Evolutionary conservation across 495 filamentous ascomycete species (phyloP).

Genomic region (Cenococcum geophilum): DNA sequence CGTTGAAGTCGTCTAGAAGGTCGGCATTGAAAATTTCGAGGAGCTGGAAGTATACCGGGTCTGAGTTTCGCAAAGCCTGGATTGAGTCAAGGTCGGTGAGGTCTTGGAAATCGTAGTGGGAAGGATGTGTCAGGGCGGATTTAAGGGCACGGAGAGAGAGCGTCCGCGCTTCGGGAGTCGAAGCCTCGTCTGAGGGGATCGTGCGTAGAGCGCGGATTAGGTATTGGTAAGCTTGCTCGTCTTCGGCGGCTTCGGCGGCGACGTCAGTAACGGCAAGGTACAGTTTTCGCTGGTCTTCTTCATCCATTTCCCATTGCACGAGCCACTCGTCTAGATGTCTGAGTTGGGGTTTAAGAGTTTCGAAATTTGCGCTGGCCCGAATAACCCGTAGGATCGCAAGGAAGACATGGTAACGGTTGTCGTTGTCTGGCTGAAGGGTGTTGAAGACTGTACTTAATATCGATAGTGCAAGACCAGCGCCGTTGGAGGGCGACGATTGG

Average conservation of each 20-base stretch:
- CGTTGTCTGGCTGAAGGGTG: constrained; percentile 65
- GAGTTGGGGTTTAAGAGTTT: constrained; percentile 71
- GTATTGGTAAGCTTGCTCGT: constrained; percentile 73
- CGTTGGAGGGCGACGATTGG: constrained; percentile 74
- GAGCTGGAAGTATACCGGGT: constrained; percentile 78
- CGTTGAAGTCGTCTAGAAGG: constrained; percentile 86
- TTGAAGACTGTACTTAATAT: constrained; percentile 96
- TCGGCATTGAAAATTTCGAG: constrained; percentile 93
- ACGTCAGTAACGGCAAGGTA: constrained; percentile 72
- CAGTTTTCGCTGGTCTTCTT: constrained; percentile 73
- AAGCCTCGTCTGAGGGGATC: constrained; percentile 66
- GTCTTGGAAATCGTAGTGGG: constrained; percentile 90
- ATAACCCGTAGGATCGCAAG: constrained; percentile 76
- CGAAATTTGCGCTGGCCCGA: constrained; percentile 57
- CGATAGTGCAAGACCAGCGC: constrained; percentile 73
- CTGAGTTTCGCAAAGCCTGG: constrained; percentile 74
- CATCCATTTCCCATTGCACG: constrained; percentile 71
- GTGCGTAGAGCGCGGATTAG: constrained; percentile 77
- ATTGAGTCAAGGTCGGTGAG: constrained; percentile 79
- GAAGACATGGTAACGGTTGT: constrained; percentile 81
- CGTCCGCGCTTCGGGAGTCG: constrained; percentile 65
- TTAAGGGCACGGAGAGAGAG: constrained; percentile 79
- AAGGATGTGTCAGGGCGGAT: constrained; percentile 65
- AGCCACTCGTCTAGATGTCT: constrained; percentile 76
- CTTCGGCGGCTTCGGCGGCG: constrained; percentile 68